Conservation (phyloP, 345 rosid genomes). For the Eucalyptus decipiens region DNA sequence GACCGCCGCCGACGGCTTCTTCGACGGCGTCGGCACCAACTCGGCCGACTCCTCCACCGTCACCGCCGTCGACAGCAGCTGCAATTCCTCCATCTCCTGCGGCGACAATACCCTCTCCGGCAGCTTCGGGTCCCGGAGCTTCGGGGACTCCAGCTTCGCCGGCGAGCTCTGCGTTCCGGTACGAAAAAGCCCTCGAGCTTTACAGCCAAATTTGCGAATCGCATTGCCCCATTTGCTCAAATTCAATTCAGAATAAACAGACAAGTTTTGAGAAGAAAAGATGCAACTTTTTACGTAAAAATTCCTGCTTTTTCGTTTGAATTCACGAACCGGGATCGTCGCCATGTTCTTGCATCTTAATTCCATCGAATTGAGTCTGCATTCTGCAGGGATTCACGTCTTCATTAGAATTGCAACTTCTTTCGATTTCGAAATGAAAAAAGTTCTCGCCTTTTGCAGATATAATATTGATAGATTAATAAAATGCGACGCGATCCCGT, state of each 20-base stretch:
- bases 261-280: background rate
- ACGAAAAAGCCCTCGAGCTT: background rate
- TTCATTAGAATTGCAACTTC: background rate
- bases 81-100: conserved; percentile 37
- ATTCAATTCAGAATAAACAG: background rate
- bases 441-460: background rate
- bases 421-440: background rate
- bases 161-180: conserved; percentile 70
- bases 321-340: background rate
- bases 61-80: conserved; percentile 20
- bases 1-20: conserved; percentile 7
- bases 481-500: background rate
- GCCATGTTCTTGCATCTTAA: background rate
- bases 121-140: conserved; percentile 8
- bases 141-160: conserved; percentile 30
- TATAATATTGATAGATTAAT: background rate
- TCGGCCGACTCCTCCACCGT: conserved; percentile 31
- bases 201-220: background rate
- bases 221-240: background rate
- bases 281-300: background rate
- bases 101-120: conserved; percentile 8
- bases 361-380: background rate
- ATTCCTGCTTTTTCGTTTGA: background rate
- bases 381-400: background rate
- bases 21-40: conserved; percentile 21